These are phyloP conservation scores for Fusarium continuum DNA, from an alignment of 2,329 filamentous ascomycete species.

Conservation along the genomic window DNA sequence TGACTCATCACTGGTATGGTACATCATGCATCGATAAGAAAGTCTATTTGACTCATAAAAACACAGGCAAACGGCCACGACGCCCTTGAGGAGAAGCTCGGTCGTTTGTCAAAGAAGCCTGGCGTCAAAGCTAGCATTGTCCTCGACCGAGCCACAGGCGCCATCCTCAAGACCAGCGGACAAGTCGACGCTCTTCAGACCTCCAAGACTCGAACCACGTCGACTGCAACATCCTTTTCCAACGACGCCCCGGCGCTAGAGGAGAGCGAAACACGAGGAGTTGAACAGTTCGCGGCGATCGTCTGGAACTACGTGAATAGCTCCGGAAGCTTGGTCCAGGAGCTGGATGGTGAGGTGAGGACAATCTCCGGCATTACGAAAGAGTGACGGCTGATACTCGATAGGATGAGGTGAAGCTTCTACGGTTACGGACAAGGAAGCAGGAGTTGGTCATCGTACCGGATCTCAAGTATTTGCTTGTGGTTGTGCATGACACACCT, in stretches of 20 bases:
- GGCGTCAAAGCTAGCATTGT: slow-evolving; percentile 82
- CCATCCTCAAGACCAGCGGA: slow-evolving; percentile 79
- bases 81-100: slow-evolving; percentile 71
- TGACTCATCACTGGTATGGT: slow-evolving; percentile 39
- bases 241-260: slow-evolving; percentile 55
- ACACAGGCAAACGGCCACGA: slow-evolving; percentile 61
- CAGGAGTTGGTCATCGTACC: slow-evolving; percentile 86
- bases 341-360: slow-evolving; percentile 74
- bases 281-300: slow-evolving; percentile 78
- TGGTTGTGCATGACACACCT: slow-evolving; percentile 84
- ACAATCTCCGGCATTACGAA: not conserved
- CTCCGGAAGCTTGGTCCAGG: slow-evolving; percentile 74
- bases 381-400: slow-evolving; percentile 34
- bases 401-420: slow-evolving; percentile 78
- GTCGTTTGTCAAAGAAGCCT: slow-evolving; percentile 77
- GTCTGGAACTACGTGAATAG: slow-evolving; percentile 79
- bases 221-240: slow-evolving; percentile 56
- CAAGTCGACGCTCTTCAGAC: slow-evolving; percentile 66
- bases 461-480: slow-evolving; percentile 79
- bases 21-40: not conserved
- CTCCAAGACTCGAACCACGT: slow-evolving; percentile 48
- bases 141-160: slow-evolving; percentile 74
- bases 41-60: not conserved
- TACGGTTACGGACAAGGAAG: slow-evolving; percentile 82
- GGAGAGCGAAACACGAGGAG: slow-evolving; percentile 63